Evolutionary conservation across 2,329 filamentous ascomycete species (phyloP), one percentile per base, ranked within the genome.

Genomic region (Corinectria fuckeliana): DNA sequence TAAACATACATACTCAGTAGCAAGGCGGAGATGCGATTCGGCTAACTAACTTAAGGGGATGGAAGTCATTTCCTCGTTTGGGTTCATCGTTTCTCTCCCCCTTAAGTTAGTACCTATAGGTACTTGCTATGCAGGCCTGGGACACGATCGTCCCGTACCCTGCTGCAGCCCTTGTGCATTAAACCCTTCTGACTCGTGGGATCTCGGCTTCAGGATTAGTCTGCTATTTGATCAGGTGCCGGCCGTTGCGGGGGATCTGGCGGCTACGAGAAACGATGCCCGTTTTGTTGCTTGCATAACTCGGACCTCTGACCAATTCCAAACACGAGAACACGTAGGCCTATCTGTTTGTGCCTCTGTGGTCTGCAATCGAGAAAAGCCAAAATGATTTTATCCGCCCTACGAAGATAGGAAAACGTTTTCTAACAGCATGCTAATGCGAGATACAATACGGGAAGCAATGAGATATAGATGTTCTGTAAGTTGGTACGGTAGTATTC

Each of bases 141-240:
- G 32, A 44, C n/a, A 39, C 14, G 20, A 50, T 36, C 20, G 16
- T 42, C 49, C 26, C 18, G 25, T 21, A 13, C 36, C 49, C 49
- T 42, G 42, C 23, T 44, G 14, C 23, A 28, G 34, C 21, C 13
- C 11, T 8, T 23, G 23, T 14, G n/a, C 8, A 42, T 36, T n/a
- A 11, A 34, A 34, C 1, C 14, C n/a, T 36, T 44, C 42, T 49
- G 42, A 49, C 20, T 58, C 26, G 49, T 41, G 32, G 30, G 18
- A 41, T 48, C 48, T n/a, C 21, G 16, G 16, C n/a, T 20, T 57
- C 16, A 4, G 6, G 18, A 14, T 11, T 51, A 41, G 55, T 30
- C 34, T 34, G 16, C 20, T 41, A 16, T 53, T 48, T 53, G 26
- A 53, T 58, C 42, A 53, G n/a, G 36, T 39, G 42, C 26, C 42